Evolutionary conservation across 495 filamentous ascomycete species (phyloP), one percentile per base, ranked within the genome.

Genomic region (Xylaria longipes): DNA sequence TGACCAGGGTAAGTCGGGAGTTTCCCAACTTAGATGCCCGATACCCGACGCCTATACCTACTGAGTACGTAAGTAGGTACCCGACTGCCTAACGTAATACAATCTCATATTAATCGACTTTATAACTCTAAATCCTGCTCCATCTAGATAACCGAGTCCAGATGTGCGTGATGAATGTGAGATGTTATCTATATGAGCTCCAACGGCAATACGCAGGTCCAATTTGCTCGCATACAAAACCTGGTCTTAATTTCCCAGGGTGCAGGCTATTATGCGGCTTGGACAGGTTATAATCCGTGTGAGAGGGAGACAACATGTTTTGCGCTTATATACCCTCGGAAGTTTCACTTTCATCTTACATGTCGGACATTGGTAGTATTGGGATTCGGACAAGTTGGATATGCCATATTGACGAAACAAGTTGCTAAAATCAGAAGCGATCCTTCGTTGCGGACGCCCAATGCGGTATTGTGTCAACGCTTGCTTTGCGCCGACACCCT

Each of bases 11-110:
- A 41, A 52, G 65, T 56, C 65, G 65, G 65, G 33, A 41, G 1
- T 56, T 56, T 67, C 65, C 65, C 65, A 67, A 67, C 29, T 67
- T n/a, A 67, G 65, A 56, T 66, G 31, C 29, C 63, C 63, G 63
- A 48, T 27, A 52, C 14, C 14, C 7, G 12, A 50, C n/a, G n/a
- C 3, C 43, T 5, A 46, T 0, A n/a, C 50, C 11, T 12, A 27
- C 8, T 2, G 27, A 27, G n/a, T n/a, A n/a, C n/a, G n/a, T n/a
- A n/a, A n/a, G n/a, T n/a, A n/a, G n/a, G n/a, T 50, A 2, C 15
- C 5, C 9, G n/a, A 22, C 9, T 2, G n/a, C 29, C 6, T 58
- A 33, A 20, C 54, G 54, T 31, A 35, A 33, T 33, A 27, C 52
- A 6, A 35, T 60, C 33, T 33, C 33, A 37, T 60, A 60, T 35